Evolutionary conservation across 148 eudicot species (phyloP), one percentile per base, ranked within the genome.

Genomic region (Rhododendron ferrugineum): DNA sequence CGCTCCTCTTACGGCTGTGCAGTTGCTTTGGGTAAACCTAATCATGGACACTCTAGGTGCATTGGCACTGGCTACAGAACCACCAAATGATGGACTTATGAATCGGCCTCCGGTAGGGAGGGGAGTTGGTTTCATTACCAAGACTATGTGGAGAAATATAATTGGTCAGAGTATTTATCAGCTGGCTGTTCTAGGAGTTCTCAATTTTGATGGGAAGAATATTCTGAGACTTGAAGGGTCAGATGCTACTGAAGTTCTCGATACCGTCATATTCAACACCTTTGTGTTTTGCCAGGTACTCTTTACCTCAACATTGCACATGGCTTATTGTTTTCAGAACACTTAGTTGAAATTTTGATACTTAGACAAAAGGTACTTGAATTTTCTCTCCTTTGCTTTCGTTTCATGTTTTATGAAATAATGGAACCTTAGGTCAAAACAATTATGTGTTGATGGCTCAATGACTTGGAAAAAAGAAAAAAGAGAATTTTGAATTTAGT

Each of bases 31-130:
- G 94, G 94, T 92, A 47, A 92, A 92, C 92, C 85, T 92, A 86
- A 92, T 92, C 18, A 92, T 92, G 94, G 94, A 92, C 77, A 92
- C 94, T 60, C 89, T 92, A 20, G 94, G 94, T 4, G 94, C 94
- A 22, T 89, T 92, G 58, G 94, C 94, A 32, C 84, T 92, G 76
- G 94, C 94, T 60, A 92, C 94, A 15, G 94, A 92, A 80, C 93
- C 92, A 47, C 94, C 94, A 5, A 87, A 81, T 74, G 93, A 88
- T 42, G 90, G 85, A 32, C 85, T 92, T 5, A 91, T 92, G 93
- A 86, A 87, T 49, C 78, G 89, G 32, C 75, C 87, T 34, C 94
- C 94, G 70, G 93, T 91, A 81, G 92, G 93, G 32, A 89, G 94
- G 84, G 85, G 79, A 34, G 91, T 88, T 28, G 85, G 87, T 83